Evolutionary conservation across 108 stramenopile genomes (phyloP).

Genomic region (Skeletonema grethae): DNA sequence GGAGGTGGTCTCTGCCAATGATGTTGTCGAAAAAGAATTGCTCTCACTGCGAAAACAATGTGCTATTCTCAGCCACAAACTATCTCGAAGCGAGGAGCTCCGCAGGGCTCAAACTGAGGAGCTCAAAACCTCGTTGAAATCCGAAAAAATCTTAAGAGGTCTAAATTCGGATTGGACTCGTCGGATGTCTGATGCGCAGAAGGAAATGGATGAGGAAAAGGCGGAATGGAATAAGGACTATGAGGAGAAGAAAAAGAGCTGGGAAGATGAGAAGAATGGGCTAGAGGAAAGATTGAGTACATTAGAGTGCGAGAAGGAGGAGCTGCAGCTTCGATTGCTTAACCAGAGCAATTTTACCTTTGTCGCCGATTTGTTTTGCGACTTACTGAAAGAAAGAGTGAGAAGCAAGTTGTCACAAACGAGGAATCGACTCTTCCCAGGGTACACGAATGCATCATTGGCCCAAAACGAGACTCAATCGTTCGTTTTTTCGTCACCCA

Average conservation of each 20-base stretch:
- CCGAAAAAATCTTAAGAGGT: constrained; percentile 27
- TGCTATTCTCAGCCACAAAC: constrained; percentile 12
- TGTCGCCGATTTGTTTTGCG: constrained; percentile 23
- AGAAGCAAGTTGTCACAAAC: neutral
- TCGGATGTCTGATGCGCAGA: constrained; percentile 17
- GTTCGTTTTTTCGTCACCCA: neutral
- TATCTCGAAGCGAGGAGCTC: constrained; percentile 23
- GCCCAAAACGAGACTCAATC: neutral
- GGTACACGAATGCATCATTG: neutral
- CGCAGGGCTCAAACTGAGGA: constrained; percentile 15
- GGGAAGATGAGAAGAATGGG: constrained; percentile 10
- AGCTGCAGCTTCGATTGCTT: neutral
- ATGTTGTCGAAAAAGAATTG: constrained; percentile 17
- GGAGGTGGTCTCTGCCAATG: neutral
- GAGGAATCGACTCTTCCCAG: constrained; percentile 9
- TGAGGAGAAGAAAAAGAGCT: neutral
- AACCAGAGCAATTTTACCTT: constrained; percentile 17
- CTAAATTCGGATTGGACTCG: constrained; percentile 35
- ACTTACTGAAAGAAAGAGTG: constrained; percentile 11
- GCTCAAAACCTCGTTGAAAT: constrained; percentile 14
- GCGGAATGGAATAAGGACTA: constrained; percentile 25
- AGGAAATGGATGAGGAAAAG: constrained; percentile 29
- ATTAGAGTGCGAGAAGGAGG: constrained; percentile 6
- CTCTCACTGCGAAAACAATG: constrained; percentile 17
- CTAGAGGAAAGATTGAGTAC: constrained; percentile 2